A percentile compares a stretch with the other conserved stretches of the same genome.
These are phyloP conservation scores for Blastobotrys apis DNA, from an alignment of 1,139 yeast genomes.

Conservation along the genomic window DNA sequence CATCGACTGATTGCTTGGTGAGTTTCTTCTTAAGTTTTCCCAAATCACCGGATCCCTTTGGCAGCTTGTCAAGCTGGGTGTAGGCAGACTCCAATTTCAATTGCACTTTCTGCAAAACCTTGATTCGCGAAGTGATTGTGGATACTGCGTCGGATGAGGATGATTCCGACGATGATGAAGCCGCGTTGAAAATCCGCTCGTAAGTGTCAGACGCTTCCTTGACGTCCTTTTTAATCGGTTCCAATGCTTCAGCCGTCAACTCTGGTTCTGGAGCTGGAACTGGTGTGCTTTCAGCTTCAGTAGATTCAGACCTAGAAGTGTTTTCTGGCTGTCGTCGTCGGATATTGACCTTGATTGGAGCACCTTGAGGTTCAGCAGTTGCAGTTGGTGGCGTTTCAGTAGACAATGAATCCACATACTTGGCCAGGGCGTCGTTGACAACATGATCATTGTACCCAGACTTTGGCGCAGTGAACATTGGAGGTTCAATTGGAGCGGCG, in stretches of 20 bases:
- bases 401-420: too few species aligned
- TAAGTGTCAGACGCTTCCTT: slow-evolving; percentile 22
- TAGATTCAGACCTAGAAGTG: neutral
- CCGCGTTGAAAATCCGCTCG: slow-evolving; percentile 20
- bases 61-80: slow-evolving; percentile 24
- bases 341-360: slow-evolving; percentile 3
- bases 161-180: slow-evolving; percentile 15
- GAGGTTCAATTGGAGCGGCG: slow-evolving; percentile 1
- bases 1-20: slow-evolving; percentile 21
- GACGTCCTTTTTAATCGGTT: slow-evolving; percentile 20
- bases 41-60: slow-evolving; percentile 15
- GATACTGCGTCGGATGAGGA: slow-evolving; percentile 12
- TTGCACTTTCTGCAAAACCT: slow-evolving; percentile 27
- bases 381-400: too few species aligned
- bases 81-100: slow-evolving; percentile 24
- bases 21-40: slow-evolving; percentile 25
- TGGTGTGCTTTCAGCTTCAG: neutral
- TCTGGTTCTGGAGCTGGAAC: neutral
- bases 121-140: slow-evolving; percentile 23
- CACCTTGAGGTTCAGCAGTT: too few species aligned
- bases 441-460: too few species aligned
- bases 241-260: neutral
- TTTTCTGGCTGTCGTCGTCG: neutral
- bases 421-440: too few species aligned
- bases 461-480: neutral